These are phyloP conservation scores for Pseudogymnoascus sp. DNA, from an alignment of 2,329 filamentous ascomycete species.

Conservation along the genomic window DNA sequence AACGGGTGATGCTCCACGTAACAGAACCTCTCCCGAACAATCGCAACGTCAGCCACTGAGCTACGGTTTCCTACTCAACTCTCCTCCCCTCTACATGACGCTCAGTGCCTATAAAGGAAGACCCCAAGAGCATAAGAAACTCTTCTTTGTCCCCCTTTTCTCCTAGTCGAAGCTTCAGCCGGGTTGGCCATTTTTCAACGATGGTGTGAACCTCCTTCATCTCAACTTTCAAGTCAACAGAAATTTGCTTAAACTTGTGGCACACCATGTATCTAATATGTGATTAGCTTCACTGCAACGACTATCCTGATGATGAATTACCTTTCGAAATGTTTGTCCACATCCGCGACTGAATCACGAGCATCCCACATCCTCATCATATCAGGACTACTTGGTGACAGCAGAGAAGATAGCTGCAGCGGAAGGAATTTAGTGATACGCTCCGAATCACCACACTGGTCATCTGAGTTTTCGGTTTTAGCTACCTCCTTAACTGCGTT, in stretches of 20 bases:
- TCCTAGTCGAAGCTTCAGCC: slow-evolving; percentile 19
- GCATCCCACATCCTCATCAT: slow-evolving; percentile 1
- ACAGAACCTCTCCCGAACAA: background rate
- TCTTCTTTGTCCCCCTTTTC: slow-evolving; percentile 23
- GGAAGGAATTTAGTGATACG: slow-evolving; percentile 14
- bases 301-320: slow-evolving; percentile 2
- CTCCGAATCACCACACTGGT: background rate
- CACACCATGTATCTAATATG: background rate
- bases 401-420: background rate
- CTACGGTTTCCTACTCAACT: background rate
- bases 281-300: background rate
- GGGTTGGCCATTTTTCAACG: slow-evolving; percentile 29
- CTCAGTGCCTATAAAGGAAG: slow-evolving; percentile 16
- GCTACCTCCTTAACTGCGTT: slow-evolving; percentile 26
- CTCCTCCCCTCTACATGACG: slow-evolving; percentile 28
- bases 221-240: slow-evolving; percentile 13
- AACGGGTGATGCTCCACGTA: background rate
- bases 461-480: slow-evolving; percentile 3
- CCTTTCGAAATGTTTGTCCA: slow-evolving; percentile 16
- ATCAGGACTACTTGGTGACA: background rate
- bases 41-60: background rate
- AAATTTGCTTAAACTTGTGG: slow-evolving; percentile 12
- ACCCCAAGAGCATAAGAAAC: slow-evolving; percentile 21
- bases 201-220: slow-evolving; percentile 29
- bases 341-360: slow-evolving; percentile 7